phyloP scores from a whole-genome alignment of 345 rosid genomes.

The Excoecaria agallocha region DNA sequence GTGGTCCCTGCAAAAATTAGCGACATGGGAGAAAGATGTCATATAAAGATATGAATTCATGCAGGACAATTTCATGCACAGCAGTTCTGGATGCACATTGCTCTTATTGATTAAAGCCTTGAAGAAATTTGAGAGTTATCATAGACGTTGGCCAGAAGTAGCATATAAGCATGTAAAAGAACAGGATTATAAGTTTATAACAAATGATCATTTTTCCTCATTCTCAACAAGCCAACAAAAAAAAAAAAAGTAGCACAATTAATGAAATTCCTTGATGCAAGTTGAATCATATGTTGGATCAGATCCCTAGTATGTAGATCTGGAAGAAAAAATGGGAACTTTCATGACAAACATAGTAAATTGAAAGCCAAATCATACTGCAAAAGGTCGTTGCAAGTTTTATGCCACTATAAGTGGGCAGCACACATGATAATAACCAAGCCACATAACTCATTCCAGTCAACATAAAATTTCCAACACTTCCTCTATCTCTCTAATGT shows the following conservation, averaged over 20 bases:
- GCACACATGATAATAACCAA: neutral
- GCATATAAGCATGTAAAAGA: neutral
- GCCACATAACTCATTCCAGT: neutral
- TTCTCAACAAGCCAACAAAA: no score
- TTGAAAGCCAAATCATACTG: neutral
- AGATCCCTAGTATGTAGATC: neutral
- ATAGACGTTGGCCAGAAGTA: neutral
- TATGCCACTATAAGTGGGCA: neutral
- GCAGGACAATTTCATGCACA: neutral
- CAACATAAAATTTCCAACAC: neutral
- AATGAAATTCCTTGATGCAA: neutral
- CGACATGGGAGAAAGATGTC: neutral
- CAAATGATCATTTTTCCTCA: neutral
- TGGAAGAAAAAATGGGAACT: neutral
- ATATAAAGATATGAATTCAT: neutral
- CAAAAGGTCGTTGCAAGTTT: neutral
- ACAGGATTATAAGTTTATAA: neutral
- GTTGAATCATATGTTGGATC: neutral
- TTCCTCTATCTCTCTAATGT: neutral
- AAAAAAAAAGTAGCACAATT: neutral
- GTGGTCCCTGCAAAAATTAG: constrained; percentile 70
- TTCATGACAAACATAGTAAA: neutral
- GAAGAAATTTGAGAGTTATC: neutral
- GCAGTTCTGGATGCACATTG: neutral
- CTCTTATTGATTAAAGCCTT: neutral